These are phyloP conservation scores for Sclerotinia spermophila DNA, from an alignment of 2,329 filamentous ascomycete species.

Conservation along the genomic window DNA sequence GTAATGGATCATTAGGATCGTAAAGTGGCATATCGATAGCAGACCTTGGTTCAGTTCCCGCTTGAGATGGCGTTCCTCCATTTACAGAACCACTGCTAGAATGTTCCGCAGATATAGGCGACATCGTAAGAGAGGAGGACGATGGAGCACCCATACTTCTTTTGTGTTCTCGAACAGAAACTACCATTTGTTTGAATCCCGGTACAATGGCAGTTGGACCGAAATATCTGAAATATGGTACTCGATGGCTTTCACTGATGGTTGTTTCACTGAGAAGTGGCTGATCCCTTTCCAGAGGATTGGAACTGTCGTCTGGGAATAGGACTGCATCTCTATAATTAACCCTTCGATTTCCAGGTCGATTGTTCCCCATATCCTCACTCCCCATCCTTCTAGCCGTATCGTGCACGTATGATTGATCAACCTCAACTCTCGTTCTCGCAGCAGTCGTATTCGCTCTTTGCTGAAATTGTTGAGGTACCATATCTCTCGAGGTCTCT, in stretches of 20 bases:
- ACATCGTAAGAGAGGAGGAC: conserved; percentile 28
- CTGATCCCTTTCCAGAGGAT: conserved; percentile 30
- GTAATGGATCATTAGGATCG: conserved; percentile 65
- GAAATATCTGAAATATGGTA: conserved; percentile 89
- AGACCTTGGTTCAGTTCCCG: conserved; percentile 27
- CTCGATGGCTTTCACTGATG: conserved; percentile 54
- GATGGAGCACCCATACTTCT: conserved; percentile 46
- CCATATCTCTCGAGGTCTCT: conserved; percentile 5
- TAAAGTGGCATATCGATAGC: conserved; percentile 62
- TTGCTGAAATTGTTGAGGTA: conserved; percentile 9
- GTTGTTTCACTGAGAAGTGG: background rate
- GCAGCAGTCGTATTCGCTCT: background rate
- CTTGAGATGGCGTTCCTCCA: conserved; percentile 25
- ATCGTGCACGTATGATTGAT: background rate
- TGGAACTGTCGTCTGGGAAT: conserved; percentile 32
- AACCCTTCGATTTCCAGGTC: background rate
- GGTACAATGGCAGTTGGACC: conserved; percentile 88
- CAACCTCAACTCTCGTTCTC: background rate
- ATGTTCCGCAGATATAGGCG: conserved; percentile 28
- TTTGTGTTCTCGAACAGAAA: conserved; percentile 65
- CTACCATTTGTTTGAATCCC: conserved; percentile 90
- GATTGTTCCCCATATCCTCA: background rate
- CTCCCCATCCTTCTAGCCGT: background rate
- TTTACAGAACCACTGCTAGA: conserved; percentile 26
- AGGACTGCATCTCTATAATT: conserved; percentile 28